These are phyloP conservation scores for Cairneyella variabilis DNA, from an alignment of 495 filamentous ascomycete species.

Conservation along the genomic window DNA sequence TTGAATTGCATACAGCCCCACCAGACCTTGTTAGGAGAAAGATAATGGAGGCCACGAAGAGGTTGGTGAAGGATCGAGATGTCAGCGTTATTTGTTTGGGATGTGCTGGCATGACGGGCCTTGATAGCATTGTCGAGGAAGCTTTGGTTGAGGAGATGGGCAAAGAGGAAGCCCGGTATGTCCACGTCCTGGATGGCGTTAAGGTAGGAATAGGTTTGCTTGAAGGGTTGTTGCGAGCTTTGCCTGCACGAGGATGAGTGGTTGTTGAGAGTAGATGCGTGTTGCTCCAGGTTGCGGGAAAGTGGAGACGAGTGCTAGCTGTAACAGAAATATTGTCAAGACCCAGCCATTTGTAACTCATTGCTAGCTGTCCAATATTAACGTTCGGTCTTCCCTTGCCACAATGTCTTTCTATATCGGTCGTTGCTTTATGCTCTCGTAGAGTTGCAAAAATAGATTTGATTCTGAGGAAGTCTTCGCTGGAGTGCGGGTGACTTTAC, in stretches of 20 bases:
- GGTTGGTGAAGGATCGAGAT: slow-evolving; percentile 51
- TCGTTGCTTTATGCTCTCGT: too few species aligned
- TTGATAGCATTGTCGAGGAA: slow-evolving; percentile 73
- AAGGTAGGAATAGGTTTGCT: slow-evolving; percentile 70
- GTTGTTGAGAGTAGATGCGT: too few species aligned
- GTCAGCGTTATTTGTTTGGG: slow-evolving; percentile 70
- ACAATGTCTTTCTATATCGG: too few species aligned
- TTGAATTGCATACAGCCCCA: slow-evolving; percentile 68
- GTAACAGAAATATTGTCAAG: neutral
- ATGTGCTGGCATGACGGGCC: slow-evolving; percentile 90
- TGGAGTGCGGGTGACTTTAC: too few species aligned
- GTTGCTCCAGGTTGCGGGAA: too few species aligned
- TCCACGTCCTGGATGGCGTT: slow-evolving; percentile 82
- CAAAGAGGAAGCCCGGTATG: slow-evolving; percentile 48
- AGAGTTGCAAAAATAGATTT: too few species aligned
- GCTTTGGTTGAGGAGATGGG: slow-evolving; percentile 64
- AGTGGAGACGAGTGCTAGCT: neutral
- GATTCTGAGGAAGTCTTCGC: too few species aligned
- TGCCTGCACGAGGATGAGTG: too few species aligned
- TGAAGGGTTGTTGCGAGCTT: slow-evolving; percentile 46
- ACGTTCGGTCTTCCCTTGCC: too few species aligned
- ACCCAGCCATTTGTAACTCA: too few species aligned
- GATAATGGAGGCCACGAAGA: slow-evolving; percentile 65
- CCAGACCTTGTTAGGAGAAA: slow-evolving; percentile 58
- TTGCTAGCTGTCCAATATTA: too few species aligned